Evolutionary conservation across 2,329 filamentous ascomycete species (phyloP), one percentile per base, ranked within the genome.

Genomic region (Stromatinia cepivora): DNA sequence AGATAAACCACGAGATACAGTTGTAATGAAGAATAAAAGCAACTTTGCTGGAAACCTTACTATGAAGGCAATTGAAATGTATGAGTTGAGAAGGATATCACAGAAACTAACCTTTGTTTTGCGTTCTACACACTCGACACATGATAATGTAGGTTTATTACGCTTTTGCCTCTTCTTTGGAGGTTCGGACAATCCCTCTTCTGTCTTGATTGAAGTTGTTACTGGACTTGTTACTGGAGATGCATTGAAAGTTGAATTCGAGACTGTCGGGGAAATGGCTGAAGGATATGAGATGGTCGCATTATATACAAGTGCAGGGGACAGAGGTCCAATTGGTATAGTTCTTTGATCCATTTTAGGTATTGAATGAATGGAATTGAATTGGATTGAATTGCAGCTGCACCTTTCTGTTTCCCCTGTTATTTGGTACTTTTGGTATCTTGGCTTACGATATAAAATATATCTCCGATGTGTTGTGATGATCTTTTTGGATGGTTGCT

Each of bases 121-220:
- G 74, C 91, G 84, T 80, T 93, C 90, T 31, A 94, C 92, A 77
- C 92, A 94, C 78, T 93, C 90, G 71, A 89, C 86, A 76, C 92
- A 94, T 62, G 90, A 92, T 72, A 94, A 78, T 1, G 91, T 94
- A 4, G 92, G 92, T 79, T 94, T 94, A 80, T 94, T 94, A 61
- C 92, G 87, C 82, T 91, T 93, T 81, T 94, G 91, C 81, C 91
- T 92, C 82, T 91, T 92, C 71, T 75, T 78, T 5, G 70, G 67
- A 15, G 72, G 74, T 56, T 74, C 73, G 5, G 25, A 10, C 28
- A 67, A 64, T 17, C 50, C 72, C 62, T 73, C 63, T 39, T 73
- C 73, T 13, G 53, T 11, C 28, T 73, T 71, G 45, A 71, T 42
- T 31, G 73, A 63, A 64, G 50, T 64, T 64, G 66, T 39, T 28